Evolutionary conservation across 176 grass and related monocot genomes (phyloP).

Genomic region (Eleusine coracana): DNA sequence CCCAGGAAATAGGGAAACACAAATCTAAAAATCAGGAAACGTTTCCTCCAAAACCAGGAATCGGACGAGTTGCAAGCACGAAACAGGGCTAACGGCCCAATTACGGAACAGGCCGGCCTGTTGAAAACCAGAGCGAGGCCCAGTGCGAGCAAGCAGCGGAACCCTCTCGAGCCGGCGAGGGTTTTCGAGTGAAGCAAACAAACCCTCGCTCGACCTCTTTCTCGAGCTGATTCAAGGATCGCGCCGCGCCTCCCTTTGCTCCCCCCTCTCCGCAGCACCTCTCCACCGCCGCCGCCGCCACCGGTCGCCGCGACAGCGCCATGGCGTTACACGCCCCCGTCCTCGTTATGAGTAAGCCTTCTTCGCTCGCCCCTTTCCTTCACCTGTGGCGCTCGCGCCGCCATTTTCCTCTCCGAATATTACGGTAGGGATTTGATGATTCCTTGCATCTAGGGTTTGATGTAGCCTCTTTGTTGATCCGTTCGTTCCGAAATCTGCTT

Average conservation of each 20-base stretch:
- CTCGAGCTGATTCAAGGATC: conserved; percentile 24
- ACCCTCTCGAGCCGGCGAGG: conserved; percentile 25
- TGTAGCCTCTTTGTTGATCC: background rate
- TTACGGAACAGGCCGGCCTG: too few species aligned
- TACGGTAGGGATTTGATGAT: too few species aligned
- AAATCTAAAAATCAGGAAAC: too few species aligned
- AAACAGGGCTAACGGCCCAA: too few species aligned
- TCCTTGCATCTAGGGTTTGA: conserved; percentile 21
- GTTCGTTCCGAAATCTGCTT: background rate
- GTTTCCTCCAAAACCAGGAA: too few species aligned
- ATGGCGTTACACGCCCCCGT: conserved; percentile 83
- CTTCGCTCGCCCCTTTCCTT: background rate
- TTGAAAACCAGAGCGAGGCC: too few species aligned
- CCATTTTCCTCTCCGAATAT: background rate
- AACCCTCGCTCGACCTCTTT: conserved; percentile 14
- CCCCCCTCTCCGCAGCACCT: background rate
- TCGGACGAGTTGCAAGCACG: too few species aligned
- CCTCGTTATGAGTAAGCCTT: conserved; percentile 83
- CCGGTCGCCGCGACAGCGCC: background rate
- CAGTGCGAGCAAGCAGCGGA: background rate
- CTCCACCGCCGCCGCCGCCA: background rate
- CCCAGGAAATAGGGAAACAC: too few species aligned
- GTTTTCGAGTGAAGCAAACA: conserved; percentile 34
- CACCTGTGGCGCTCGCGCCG: background rate
- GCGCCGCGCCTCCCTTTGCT: conserved; percentile 2